These are phyloP conservation scores for Passiflora organensis DNA, from an alignment of 345 rosid genomes.

Conservation along the genomic window DNA sequence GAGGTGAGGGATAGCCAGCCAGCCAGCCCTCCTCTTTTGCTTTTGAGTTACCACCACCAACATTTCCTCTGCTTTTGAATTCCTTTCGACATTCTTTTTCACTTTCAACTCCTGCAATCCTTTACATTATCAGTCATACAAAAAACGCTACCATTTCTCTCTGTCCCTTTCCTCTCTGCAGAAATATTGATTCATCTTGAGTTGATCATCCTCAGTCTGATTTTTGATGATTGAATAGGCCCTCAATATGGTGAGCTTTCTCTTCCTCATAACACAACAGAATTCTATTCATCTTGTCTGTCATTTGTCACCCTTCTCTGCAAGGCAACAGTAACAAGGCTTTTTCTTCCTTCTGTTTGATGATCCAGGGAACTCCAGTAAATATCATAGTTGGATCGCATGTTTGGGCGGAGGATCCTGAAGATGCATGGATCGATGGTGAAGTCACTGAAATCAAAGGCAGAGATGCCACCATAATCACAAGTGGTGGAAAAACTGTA, in stretches of 20 bases:
- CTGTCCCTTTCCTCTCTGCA: conserved; percentile 8
- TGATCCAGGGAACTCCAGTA: conserved; percentile 46
- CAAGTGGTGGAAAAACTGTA: conserved; percentile 38
- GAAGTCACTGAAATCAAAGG: conserved; percentile 50
- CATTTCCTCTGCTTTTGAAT: conserved; percentile 27
- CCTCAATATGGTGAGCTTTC: conserved; percentile 27
- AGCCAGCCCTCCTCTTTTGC: conserved; percentile 5
- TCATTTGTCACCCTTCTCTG: too few relatives aligned
- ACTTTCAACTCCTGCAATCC: conserved; percentile 9
- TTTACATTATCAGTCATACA: background rate
- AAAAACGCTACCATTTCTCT: conserved; percentile 3
- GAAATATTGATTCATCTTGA: background rate
- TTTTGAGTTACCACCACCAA: conserved; percentile 22
- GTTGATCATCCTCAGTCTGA: conserved; percentile 7
- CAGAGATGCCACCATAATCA: conserved; percentile 32
- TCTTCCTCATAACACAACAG: too few relatives aligned
- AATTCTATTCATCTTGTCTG: too few relatives aligned
- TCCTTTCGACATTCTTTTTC: conserved; percentile 20
- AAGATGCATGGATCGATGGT: conserved; percentile 52
- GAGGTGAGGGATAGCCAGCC: conserved; percentile 13
- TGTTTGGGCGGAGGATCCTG: conserved; percentile 60
- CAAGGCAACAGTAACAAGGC: too few relatives aligned
- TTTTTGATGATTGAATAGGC: conserved; percentile 10
- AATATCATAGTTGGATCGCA: conserved; percentile 55
- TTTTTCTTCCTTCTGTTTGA: conserved; percentile 6